Base-by-base conservation (phyloP, 2,329 filamentous ascomycete genomes). In the Cordyceps militaris region DNA sequence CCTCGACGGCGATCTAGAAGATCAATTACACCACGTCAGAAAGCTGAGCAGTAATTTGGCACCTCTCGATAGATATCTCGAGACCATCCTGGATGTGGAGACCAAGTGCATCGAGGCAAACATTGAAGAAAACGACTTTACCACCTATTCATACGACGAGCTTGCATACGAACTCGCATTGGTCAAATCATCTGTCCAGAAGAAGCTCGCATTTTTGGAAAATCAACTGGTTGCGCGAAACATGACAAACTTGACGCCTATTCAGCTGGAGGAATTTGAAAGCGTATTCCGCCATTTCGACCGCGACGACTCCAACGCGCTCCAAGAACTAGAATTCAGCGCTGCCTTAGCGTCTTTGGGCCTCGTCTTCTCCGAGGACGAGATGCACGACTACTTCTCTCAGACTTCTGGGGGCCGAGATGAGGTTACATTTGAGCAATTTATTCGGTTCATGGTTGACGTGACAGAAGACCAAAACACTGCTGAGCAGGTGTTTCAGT, bases 401-500 rank as follows among this genome's bases (percentile, higher is more conserved):
- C 88, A 93, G 56, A 95, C 92, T n/a, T 92, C 89, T 62, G 84
- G 83, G 38, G 91, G 85, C 36, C 82, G 78, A 63, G 88, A 86
- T 71, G 83, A 88, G 63, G 94, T 99, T 53, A 94, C 89, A 4
- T 99, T 99, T 69, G 94, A 99, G 76, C 93, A 97, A 73, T 99
- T 99, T 69, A 99, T 99, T 70, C 86, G 90, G 40, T 99, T 99
- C 79, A 99, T 99, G 94, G 94, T 99, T 49, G 91, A 96, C 65
- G 94, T 97, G 51, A 99, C 94, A 13, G 94, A 99, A 74, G 94
- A 99, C 69, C 94, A 99, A 75, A 97, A 99, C 71, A 97, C 92
- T 4, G 94, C 94, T 13, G 94, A 97, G 73, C 94, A 99, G 72
- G 94, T 99, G 5, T 97, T 94, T 77, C 93, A 99, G 75, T 95